Percentiles rank a stretch among this genome's conserved stretches.
phyloP scores from a whole-genome alignment of 345 rosid genomes.

The Hibiscus mutabilis region DNA sequence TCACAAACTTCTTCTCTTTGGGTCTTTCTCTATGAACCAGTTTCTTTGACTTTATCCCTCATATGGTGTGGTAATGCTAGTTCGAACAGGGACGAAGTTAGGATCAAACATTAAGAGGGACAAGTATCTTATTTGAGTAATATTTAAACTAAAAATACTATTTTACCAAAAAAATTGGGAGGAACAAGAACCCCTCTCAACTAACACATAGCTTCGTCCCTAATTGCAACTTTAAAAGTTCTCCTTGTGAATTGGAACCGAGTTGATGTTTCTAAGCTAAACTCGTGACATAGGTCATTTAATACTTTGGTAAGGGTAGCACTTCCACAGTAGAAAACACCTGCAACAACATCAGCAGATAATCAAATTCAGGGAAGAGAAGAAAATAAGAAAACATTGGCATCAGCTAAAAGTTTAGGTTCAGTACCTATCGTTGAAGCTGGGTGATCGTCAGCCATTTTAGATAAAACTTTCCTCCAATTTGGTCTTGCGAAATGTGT shows the following conservation, averaged over 20 bases:
- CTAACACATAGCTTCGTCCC: no score
- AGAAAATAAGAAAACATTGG: neutral
- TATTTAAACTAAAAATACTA: no score
- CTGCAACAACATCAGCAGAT: conserved; percentile 29
- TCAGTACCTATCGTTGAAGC: conserved; percentile 64
- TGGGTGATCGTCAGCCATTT: conserved; percentile 52
- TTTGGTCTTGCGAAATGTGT: conserved; percentile 97
- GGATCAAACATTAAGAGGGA: no score
- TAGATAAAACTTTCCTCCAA: conserved; percentile 79
- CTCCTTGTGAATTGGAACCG: conserved; percentile 87
- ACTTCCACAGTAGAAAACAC: conserved; percentile 97
- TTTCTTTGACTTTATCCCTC: no score
- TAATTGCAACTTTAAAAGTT: conserved; percentile 42
- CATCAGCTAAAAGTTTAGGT: neutral
- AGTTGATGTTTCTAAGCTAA: conserved; percentile 65
- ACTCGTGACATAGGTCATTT: conserved; percentile 65
- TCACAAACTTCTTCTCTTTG: no score
- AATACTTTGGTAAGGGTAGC: conserved; percentile 57
- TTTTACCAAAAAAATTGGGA: no score
- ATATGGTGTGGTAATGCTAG: no score
- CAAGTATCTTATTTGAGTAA: no score
- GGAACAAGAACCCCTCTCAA: no score
- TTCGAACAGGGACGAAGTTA: no score
- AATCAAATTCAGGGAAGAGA: no score
- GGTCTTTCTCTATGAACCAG: no score